A percentile compares a stretch with the other conserved stretches of the same genome.
Conservation (phyloP, 768 basidiomycete genomes). For the Cantharellus cinnabarinus region DNA sequence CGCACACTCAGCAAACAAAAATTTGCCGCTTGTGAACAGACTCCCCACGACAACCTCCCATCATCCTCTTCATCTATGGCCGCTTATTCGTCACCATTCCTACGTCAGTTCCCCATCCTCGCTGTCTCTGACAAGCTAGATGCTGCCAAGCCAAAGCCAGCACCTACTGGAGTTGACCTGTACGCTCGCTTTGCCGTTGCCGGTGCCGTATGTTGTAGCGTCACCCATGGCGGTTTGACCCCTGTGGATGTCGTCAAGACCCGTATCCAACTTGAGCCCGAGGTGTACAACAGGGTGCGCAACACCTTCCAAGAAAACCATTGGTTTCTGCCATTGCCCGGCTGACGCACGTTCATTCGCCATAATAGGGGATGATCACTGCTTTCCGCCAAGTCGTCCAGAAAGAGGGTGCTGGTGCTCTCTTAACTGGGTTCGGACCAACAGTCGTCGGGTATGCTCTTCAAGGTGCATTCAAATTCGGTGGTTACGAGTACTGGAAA, state of each 20-base stretch:
- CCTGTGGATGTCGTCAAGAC: conserved; percentile 19
- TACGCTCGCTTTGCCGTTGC: conserved; percentile 13
- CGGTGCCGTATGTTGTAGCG: conserved; percentile 14
- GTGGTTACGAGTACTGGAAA: conserved; percentile 95
- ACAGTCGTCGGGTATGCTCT: conserved; percentile 86
- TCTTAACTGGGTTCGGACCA: conserved; percentile 90
- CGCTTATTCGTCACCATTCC: no score
- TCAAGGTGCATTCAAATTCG: conserved; percentile 97
- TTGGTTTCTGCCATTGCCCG: neutral
- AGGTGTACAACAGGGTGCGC: conserved; percentile 16
- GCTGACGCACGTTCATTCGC: neutral
- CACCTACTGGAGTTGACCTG: conserved; percentile 12
- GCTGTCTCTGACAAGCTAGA: conserved; percentile 9
- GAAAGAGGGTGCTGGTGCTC: conserved; percentile 67
- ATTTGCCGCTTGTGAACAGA: no score
- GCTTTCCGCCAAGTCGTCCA: conserved; percentile 44
- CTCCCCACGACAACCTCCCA: no score
- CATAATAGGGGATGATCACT: conserved; percentile 29
- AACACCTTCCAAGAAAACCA: neutral
- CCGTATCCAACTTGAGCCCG: conserved; percentile 16
- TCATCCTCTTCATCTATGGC: no score
- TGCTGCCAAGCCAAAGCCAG: conserved; percentile 1
- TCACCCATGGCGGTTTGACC: conserved; percentile 15
- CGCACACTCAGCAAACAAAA: no score
- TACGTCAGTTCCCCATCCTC: neutral